These are phyloP conservation scores for Chaetomiaceae sp. DNA, from an alignment of 2,329 filamentous ascomycete genomes.

Conservation along the genomic window DNA sequence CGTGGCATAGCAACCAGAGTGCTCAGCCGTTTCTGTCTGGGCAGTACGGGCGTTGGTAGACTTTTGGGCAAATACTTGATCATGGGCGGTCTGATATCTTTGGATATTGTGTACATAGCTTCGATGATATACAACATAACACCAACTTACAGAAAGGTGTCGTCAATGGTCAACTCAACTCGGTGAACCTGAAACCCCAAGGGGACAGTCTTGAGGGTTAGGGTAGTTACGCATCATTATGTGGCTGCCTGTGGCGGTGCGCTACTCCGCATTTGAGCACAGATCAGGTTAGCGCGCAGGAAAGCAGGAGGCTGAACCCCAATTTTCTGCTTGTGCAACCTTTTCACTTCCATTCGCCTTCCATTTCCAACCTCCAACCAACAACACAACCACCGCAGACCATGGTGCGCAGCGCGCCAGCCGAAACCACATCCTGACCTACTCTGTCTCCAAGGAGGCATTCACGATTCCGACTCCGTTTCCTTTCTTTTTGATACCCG, in stretches of 20 bases:
- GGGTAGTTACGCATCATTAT: no score
- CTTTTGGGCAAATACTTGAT: neutral
- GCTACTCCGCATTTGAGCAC: neutral
- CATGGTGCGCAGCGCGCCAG: constrained; percentile 17
- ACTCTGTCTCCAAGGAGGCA: constrained; percentile 11
- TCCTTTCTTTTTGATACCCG: constrained; percentile 12
- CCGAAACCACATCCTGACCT: constrained; percentile 8
- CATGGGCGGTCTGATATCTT: no score
- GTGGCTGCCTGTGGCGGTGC: constrained; percentile 7
- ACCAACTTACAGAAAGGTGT: no score
- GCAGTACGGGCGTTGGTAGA: neutral
- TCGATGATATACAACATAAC: no score
- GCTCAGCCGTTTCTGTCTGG: constrained; percentile 14
- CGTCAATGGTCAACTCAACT: no score
- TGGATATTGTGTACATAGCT: no score
- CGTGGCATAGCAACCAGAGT: constrained; percentile 15
- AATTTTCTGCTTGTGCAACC: constrained; percentile 19
- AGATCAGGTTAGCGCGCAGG: neutral
- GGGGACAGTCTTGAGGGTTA: no score
- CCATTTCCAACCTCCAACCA: constrained; percentile 15
- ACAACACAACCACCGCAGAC: constrained; percentile 12
- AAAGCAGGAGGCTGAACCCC: constrained; percentile 23
- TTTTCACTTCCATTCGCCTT: constrained; percentile 5
- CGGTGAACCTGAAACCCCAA: no score
- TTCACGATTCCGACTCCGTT: neutral